Evolutionary conservation across 2,329 filamentous ascomycete species (phyloP).

Genomic region (Grosmannia huntii): DNA sequence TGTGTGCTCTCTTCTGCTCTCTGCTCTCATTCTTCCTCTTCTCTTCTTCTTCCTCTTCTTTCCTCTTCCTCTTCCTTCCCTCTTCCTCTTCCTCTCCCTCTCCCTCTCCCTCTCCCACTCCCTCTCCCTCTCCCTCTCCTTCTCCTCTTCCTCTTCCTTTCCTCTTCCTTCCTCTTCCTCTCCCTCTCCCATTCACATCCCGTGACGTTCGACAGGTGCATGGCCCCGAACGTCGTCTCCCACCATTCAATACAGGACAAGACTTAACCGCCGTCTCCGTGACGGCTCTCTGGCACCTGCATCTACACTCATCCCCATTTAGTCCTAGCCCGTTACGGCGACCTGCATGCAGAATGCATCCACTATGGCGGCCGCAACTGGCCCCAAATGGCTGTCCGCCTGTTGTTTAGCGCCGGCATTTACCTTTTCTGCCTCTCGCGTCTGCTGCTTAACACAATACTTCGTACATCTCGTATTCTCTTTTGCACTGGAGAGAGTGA

Average conservation of each 20-base stretch:
- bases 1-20: too few species aligned
- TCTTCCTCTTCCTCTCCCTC: neutral
- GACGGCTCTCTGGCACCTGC: neutral
- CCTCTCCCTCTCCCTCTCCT: neutral
- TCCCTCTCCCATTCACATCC: too few species aligned
- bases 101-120: neutral
- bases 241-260: neutral
- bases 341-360: neutral
- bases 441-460: neutral
- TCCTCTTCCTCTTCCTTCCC: neutral
- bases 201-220: neutral
- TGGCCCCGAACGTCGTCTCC: neutral
- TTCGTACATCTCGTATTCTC: neutral
- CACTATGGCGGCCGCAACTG: neutral
- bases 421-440: neutral
- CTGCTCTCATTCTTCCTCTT: too few species aligned
- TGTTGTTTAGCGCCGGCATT: constrained; percentile 1
- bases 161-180: neutral
- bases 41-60: neutral
- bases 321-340: neutral
- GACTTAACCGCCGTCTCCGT: neutral
- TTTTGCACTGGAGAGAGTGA: neutral
- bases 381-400: neutral
- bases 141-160: neutral
- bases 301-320: neutral